Evolutionary conservation across 495 filamentous ascomycete genomes (phyloP).

Genomic region (Neurospora sp.): DNA sequence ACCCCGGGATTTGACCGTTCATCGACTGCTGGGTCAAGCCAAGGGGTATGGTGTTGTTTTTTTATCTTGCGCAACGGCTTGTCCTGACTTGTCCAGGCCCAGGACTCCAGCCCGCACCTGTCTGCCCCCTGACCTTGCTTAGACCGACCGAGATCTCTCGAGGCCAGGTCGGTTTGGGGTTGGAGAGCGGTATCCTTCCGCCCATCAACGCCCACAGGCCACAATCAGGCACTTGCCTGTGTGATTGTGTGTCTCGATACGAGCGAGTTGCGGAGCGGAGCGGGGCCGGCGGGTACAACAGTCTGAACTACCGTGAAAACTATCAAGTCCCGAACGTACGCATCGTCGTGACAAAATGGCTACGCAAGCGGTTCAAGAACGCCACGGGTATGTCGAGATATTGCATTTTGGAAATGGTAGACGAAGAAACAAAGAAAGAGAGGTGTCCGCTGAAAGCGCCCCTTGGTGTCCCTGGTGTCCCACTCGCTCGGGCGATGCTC

Average conservation of each 20-base stretch:
- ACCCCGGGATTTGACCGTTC: neutral
- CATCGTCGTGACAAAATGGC: constrained; percentile 27
- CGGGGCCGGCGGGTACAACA: neutral
- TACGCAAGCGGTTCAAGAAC: constrained; percentile 29
- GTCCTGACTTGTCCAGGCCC: neutral
- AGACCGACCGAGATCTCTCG: neutral
- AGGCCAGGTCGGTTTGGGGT: neutral
- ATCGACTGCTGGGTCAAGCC: neutral
- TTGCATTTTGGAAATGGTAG: constrained; percentile 1
- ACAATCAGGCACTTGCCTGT: neutral
- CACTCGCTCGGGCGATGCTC: neutral
- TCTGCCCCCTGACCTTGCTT: neutral
- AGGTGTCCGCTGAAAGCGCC: neutral
- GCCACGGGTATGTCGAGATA: constrained; percentile 22
- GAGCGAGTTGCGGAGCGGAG: neutral
- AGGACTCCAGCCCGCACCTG: neutral
- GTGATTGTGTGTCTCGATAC: neutral
- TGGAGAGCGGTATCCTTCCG: neutral
- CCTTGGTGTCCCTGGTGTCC: neutral
- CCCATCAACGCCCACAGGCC: neutral
- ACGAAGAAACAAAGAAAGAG: neutral
- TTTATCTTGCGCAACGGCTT: neutral
- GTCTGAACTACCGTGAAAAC: neutral
- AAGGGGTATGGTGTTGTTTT: neutral
- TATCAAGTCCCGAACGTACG: constrained; percentile 15